Percentiles rank a stretch among this genome's conserved stretches.
Evolutionary conservation across 805 yeast genomes (phyloP).

Genomic region (Candida lessepsii): DNA sequence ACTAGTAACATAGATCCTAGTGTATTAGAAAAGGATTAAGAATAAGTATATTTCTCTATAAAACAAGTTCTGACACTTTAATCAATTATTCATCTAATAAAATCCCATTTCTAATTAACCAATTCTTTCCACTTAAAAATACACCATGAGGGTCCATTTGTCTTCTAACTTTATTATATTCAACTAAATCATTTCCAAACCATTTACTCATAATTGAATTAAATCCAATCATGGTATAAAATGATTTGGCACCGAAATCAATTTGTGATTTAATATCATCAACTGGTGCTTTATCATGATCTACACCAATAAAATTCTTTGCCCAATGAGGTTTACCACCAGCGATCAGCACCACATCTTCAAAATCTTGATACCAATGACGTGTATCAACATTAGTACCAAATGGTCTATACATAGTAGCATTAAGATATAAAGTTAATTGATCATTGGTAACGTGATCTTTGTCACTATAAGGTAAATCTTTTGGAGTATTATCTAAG

Average conservation of each 20-base stretch:
- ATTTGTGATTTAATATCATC: constrained; percentile 41
- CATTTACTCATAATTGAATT: constrained; percentile 65
- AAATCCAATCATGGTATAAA: constrained; percentile 78
- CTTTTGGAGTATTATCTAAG: constrained; percentile 73
- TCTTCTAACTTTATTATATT: constrained; percentile 62
- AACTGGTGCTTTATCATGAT: constrained; percentile 28
- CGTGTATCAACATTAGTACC: constrained; percentile 66
- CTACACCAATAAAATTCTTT: constrained; percentile 76
- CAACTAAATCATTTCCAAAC: constrained; percentile 70
- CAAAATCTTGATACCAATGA: constrained; percentile 83
- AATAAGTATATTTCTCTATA: no score
- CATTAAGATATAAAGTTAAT: constrained; percentile 82
- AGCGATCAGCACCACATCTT: constrained; percentile 67
- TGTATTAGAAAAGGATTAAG: no score
- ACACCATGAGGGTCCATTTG: constrained; percentile 79
- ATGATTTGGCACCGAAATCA: constrained; percentile 44
- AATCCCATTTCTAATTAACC: constrained; percentile 83
- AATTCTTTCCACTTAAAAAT: constrained; percentile 70
- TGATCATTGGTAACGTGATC: constrained; percentile 64
- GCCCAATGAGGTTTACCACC: constrained; percentile 99
- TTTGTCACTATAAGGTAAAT: constrained; percentile 51
- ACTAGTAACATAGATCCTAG: no score
- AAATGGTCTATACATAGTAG: constrained; percentile 97
- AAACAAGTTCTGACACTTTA: no score
- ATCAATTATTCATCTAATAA: constrained; percentile 25